Base-by-base conservation (phyloP, 139 green algal genomes). In the Micractinium sp. region DNA sequence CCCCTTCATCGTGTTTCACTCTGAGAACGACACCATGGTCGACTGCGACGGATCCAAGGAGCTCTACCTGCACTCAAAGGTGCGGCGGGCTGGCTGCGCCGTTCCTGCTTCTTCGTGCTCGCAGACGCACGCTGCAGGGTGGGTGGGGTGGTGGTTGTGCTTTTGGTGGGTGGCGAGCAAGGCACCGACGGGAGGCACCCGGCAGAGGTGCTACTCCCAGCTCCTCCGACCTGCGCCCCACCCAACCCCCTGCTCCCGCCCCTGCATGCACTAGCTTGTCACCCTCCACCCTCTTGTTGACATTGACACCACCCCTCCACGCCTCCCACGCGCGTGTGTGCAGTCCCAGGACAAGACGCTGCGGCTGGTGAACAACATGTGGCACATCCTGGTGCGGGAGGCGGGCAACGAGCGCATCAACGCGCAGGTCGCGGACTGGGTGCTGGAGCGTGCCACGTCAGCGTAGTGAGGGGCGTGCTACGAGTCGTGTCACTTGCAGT, bases 371-470 rank as follows among this genome's bases (percentile, higher is more conserved):
- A 92, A 92, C 39, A 22, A 88, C 53, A 93, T 94, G 87, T 97
- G 94, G 95, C 95, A 97, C 90, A 91, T 96, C 60, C 84, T 97
- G 38, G 88, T 91, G 47, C 94, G 95, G 81, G 95, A 97, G 89
- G 60, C 82, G 22, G 93, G 93, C 75, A 95, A 94, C 80, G 92
- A 94, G 69, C 77, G 87, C 41, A 41, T 96, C 22, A 87, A 87
- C n/a, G 36, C 67, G 5, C 83, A 94, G 33, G 90, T 92, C 15
- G 85, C 92, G 0, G 53, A 81, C 16, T 95, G 91, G 91, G 38
- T 93, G 56, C 71, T 91, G 36, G 33, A 66, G 25, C 66, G 87
- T 18, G 61, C 63, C 13, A 73, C 53, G 80, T 41, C n/a, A 78
- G 31, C 31, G 2, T 18, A 9, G 9, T 5, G 47, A 56, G 47